Evolutionary conservation across 257 asterid species (phyloP).

Genomic region (Thymus quinquecostatus): DNA sequence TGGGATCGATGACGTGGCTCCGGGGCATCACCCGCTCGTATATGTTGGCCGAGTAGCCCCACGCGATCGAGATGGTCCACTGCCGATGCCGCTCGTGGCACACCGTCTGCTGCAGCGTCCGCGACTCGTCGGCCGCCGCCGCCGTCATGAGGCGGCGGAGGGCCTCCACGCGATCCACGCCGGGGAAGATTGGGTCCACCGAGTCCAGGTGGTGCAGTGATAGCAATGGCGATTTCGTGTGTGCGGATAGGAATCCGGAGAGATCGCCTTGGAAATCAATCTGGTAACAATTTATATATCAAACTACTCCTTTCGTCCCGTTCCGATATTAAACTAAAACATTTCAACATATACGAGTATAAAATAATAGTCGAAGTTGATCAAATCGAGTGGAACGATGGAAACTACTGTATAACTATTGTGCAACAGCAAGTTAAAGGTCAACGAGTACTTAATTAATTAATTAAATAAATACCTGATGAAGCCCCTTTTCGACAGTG

Average conservation of each 20-base stretch:
- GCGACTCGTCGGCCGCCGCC: constrained; percentile 46
- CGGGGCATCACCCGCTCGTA: constrained; percentile 47
- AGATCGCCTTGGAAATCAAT: constrained; percentile 51
- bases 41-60: constrained; percentile 60
- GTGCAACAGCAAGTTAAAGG: no score
- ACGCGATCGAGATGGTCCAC: constrained; percentile 57
- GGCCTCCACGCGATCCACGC: constrained; percentile 41
- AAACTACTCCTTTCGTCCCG: no score
- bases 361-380: no score
- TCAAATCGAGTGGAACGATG: no score
- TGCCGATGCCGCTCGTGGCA: constrained; percentile 42
- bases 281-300: constrained; percentile 9
- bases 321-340: no score
- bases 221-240: constrained; percentile 40
- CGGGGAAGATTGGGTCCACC: constrained; percentile 49
- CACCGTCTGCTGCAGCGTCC: constrained; percentile 53
- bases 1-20: constrained; percentile 42
- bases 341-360: no score
- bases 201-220: constrained; percentile 54
- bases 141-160: constrained; percentile 48
- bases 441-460: no score
- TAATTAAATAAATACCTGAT: constrained; percentile 3
- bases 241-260: constrained; percentile 50
- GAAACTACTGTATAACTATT: no score
- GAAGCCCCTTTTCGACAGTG: constrained; percentile 36